phyloP scores from a whole-genome alignment of 306 rosid genomes.

The Castanea sativa region DNA sequence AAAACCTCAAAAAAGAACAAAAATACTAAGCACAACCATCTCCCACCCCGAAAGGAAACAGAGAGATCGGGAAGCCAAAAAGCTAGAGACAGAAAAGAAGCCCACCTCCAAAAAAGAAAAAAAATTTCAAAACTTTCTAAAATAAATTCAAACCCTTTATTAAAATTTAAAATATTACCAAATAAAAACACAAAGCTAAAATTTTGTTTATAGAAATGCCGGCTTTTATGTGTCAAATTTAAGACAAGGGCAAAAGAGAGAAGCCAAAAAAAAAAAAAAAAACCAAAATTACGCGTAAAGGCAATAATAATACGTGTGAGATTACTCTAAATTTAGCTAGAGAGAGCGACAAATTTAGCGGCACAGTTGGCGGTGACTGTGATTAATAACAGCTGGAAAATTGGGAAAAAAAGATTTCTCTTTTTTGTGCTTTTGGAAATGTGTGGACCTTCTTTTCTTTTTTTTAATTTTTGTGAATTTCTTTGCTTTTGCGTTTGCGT shows the following conservation, averaged over 20 bases:
- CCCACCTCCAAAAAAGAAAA: too few species aligned
- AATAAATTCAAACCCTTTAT: background rate
- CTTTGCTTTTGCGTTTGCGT: background rate
- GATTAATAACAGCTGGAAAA: background rate
- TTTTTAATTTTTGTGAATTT: background rate
- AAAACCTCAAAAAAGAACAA: background rate
- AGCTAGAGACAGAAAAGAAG: background rate
- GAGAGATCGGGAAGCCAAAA: slow-evolving; percentile 14
- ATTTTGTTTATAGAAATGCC: background rate
- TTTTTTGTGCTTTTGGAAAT: background rate
- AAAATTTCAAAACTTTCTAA: background rate
- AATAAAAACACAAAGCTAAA: background rate
- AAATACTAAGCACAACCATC: background rate
- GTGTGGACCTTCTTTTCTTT: background rate
- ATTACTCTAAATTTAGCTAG: slow-evolving; percentile 26
- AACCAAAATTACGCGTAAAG: slow-evolving; percentile 31
- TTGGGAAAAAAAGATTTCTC: background rate
- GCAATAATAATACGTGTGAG: background rate
- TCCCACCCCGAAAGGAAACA: slow-evolving; percentile 3
- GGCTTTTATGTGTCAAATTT: background rate
- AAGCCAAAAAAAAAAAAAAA: background rate
- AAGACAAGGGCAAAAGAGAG: background rate
- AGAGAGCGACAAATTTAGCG: slow-evolving; percentile 28
- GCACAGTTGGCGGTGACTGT: slow-evolving; percentile 35
- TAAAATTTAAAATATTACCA: background rate